phyloP scores from a whole-genome alignment of 23 red algal genomes.

The Cyanidium caldarium region DNA sequence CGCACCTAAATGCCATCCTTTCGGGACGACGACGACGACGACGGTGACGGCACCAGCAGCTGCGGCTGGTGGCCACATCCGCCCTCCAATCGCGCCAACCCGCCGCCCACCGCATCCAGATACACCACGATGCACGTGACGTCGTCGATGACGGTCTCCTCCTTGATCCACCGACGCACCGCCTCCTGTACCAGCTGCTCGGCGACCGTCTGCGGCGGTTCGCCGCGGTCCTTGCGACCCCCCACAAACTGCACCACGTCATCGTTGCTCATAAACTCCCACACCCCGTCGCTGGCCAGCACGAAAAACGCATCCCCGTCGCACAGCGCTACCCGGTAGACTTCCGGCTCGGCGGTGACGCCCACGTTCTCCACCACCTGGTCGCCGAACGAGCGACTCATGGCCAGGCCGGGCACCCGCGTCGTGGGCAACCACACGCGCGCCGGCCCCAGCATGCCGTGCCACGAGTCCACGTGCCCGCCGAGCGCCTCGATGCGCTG shows the following conservation, averaged over 20 bases:
- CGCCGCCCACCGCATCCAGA: slow-evolving; percentile 12
- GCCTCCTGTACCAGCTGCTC: slow-evolving; percentile 68
- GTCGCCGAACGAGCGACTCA: slow-evolving; percentile 95
- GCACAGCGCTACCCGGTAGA: slow-evolving; percentile 30
- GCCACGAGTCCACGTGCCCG: slow-evolving; percentile 74
- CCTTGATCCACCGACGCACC: slow-evolving; percentile 47
- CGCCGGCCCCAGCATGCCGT: slow-evolving; percentile 59
- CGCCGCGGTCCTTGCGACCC: not conserved
- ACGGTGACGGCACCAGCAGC: too few relatives aligned
- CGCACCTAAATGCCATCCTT: too few relatives aligned
- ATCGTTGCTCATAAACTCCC: slow-evolving; percentile 83
- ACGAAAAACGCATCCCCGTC: slow-evolving; percentile 49
- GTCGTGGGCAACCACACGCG: slow-evolving; percentile 82
- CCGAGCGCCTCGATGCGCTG: slow-evolving; percentile 51
- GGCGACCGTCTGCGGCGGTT: slow-evolving; percentile 24
- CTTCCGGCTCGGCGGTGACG: slow-evolving; percentile 52
- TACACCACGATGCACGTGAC: slow-evolving; percentile 72
- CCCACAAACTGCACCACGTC: slow-evolving; percentile 73
- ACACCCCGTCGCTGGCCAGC: slow-evolving; percentile 81
- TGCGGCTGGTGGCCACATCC: too few relatives aligned
- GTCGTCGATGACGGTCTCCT: slow-evolving; percentile 90
- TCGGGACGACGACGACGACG: too few relatives aligned
- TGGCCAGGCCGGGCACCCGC: slow-evolving; percentile 84
- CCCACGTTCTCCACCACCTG: slow-evolving; percentile 47
- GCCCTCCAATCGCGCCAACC: too few relatives aligned